Evolutionary conservation across 2,329 filamentous ascomycete species (phyloP), one percentile per base, ranked within the genome.

Genomic region (Colletotrichum salicis): DNA sequence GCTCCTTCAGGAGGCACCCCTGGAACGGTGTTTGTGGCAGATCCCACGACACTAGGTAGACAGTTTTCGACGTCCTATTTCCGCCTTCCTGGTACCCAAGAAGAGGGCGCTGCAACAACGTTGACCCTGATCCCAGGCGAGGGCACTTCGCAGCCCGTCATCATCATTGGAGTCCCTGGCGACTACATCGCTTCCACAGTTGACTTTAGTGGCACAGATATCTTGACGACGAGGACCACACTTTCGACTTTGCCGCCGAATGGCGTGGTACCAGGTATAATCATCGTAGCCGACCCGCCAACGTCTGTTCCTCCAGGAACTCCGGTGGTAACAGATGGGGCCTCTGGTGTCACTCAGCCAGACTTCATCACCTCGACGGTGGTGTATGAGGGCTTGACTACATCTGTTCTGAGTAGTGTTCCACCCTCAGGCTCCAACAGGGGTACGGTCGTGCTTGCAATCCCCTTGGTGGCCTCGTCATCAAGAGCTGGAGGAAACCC

Each of bases 1-100:
- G 35, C 56, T 11, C 41, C 71, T 33, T 19, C 61, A 29, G 66
- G 64, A 10, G 58, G 64, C 12, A 48, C 7, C 1, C 72, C 74
- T 2, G 72, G 74, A 4, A 73, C 70, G 0, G 62, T 73, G 3
- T 67, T 65, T 52, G 55, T 73, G 2, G 60, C 67, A 2, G 56
- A 66, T 24, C 67, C 73, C 6, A 63, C 64, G 3, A 64, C 60
- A 1, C 74, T 70, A 13, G 62, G 57, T n/a, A 57, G 31, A n/a
- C 56, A 57, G 6, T 62, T 62, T 10, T 31, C 24, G 7, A 67
- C 64, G 0, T 51, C 58, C 15, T 67, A 55, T 19, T 33, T 67
- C 15, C 45, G 33, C 3, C 5, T 54, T 11, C 33, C 33, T 13
- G 64, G 19, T 5, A 41, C 64, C 10, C 33, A 48, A 22, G 57